phyloP scores from a whole-genome alignment of 129 eudicot species.

The Chrysanthemum seticuspe region DNA sequence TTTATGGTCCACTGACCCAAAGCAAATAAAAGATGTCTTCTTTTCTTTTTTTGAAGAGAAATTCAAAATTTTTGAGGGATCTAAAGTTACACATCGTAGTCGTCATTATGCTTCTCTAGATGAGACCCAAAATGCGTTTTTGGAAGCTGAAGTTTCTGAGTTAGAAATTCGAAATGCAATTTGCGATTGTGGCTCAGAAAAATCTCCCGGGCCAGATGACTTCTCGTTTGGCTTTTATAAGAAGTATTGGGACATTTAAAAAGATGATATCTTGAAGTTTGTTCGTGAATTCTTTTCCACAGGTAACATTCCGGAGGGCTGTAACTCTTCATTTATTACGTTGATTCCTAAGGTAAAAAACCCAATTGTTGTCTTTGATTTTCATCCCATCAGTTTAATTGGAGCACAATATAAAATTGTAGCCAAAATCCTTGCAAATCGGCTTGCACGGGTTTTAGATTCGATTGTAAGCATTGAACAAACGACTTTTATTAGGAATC shows the following conservation, averaged over 20 bases:
- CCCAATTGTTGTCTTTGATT: background rate
- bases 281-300: background rate
- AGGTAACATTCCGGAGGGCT: background rate
- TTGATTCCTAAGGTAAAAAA: background rate
- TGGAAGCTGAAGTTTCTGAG: background rate
- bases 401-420: background rate
- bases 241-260: background rate
- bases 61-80: background rate
- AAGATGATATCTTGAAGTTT: background rate
- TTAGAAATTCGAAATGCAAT: background rate
- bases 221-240: background rate
- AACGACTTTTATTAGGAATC: too few relatives aligned
- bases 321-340: slow-evolving; percentile 4
- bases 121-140: background rate
- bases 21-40: background rate
- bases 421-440: background rate
- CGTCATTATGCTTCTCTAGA: background rate
- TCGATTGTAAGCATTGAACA: background rate
- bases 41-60: slow-evolving; percentile 1
- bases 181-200: background rate
- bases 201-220: background rate
- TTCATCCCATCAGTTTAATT: background rate
- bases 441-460: background rate
- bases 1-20: background rate
- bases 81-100: background rate